Base-by-base conservation (phyloP, 140 eudicot genomes). In the Senecio squalidus region DNA sequence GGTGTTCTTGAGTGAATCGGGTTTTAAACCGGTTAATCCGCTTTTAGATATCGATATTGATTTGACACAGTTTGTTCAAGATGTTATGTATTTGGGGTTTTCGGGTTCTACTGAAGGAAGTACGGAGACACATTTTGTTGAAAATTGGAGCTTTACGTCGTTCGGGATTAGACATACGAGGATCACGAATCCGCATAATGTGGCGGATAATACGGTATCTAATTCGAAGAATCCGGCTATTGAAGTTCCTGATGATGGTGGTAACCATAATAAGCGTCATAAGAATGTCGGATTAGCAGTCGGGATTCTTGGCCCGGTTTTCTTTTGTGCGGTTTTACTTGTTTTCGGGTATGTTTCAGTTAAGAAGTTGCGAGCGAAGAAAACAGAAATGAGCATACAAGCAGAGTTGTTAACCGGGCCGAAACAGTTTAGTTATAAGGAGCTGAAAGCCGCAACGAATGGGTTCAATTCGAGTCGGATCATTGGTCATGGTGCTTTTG, bases 61-160 rank as follows among this genome's bases (percentile, higher is more conserved):
- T 66, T 59, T 89, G 2, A 76, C 93, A 2, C 69, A 58, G 11
- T 69, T 47, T 48, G 59, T 89, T 13, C 71, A 78, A 52, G 82
- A 82, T 40, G 55, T 68, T 6, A 84, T 75, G 88, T 89, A 56
- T 80, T 51, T 75, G 28, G 95, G 90, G 8, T 89, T 89, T 68
- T 85, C 97, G 1, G 95, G 82, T 6, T 85, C 97, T 3, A 89
- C 95, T 2, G 95, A 85, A 55, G 97, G 97, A 11, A 85, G 93
- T 60, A 89, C 95, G 0, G 93, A 89, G 62, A 51, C 70, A 10
- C 97, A 89, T 64, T 66, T 54, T 3, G 22, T 89, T 30, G 54
- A 78, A 31, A 82, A 69, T 70, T 89, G 95, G 92, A 73, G 85
- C 31, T 85, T 89, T 36, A 64, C 75, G 1, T 75, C 89, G 3